Evolutionary conservation across 495 filamentous ascomycete species (phyloP), one percentile per base, ranked within the genome.

Genomic region (Glarea lozoyensis): DNA sequence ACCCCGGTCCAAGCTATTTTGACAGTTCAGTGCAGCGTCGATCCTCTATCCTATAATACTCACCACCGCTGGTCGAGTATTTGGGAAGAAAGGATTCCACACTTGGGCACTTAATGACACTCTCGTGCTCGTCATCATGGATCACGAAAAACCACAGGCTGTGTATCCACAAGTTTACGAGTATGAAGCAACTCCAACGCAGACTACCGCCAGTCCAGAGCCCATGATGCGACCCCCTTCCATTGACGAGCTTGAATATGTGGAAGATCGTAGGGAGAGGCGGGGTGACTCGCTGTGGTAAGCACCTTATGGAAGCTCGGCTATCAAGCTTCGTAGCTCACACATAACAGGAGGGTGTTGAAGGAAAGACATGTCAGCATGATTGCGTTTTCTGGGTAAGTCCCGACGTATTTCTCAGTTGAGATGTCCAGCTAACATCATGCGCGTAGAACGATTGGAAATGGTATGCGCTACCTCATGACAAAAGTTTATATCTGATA

Each of bases 331-430:
- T 16, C 4, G 15, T 6, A 35, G 9, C n/a, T 37, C 19, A 20
- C 17, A 20, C 7, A 5, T 15, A 4, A 18, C 27, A 64, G 61
- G 62, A 52, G 62, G 46, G 55, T 57, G 2, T 48, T 65, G 21
- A 52, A 54, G 18, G 62, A 65, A 40, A 51, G 62, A 21, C 62
- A 65, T 37, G 59, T 65, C 37, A 65, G 61, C 36, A 65, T 65
- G 62, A 65, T 65, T 27, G 62, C 60, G 11, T 65, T 65, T 32
- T 63, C 60, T 35, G 62, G 62, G 61, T 62, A 59, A 32, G 53
- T 45, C 15, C 43, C 36, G 10, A 43, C 20, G 1, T 7, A 6
- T 3, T 20, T 6, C 37, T 38, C 16, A 17, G 16, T 29, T 6
- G 41, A 38, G 21, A 31, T 20, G 20, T 25, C 32, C 7, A 9